phyloP scores from a whole-genome alignment of 2,329 filamentous ascomycete genomes.

The Cladosporium sp. region DNA sequence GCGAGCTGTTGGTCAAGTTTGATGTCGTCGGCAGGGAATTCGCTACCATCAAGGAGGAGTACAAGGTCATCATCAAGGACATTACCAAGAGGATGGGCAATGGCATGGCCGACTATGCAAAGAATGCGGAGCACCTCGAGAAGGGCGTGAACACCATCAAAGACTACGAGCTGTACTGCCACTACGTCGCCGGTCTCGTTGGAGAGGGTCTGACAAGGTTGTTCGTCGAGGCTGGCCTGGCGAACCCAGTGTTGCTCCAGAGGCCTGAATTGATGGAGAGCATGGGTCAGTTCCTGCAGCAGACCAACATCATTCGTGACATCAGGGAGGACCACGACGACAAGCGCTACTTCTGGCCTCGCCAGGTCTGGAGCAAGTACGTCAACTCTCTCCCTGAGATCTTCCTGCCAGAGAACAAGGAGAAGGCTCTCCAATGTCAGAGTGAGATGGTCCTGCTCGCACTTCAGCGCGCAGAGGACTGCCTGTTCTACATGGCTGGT shows the following conservation, averaged over 20 bases:
- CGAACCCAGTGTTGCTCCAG: slow-evolving; percentile 77
- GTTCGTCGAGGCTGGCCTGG: slow-evolving; percentile 81
- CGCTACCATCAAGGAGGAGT: slow-evolving; percentile 79
- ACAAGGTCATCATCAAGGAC: slow-evolving; percentile 83
- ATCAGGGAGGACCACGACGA: slow-evolving; percentile 86
- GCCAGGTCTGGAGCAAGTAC: slow-evolving; percentile 95
- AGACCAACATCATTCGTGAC: slow-evolving; percentile 98
- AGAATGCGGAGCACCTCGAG: slow-evolving; percentile 68
- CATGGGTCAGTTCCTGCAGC: slow-evolving; percentile 96
- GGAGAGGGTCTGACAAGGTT: slow-evolving; percentile 87
- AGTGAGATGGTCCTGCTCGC: slow-evolving; percentile 95
- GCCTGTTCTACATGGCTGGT: slow-evolving; percentile 95
- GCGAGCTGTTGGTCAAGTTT: slow-evolving; percentile 88
- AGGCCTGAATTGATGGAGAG: slow-evolving; percentile 80
- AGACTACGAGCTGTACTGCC: slow-evolving; percentile 95
- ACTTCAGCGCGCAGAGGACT: slow-evolving; percentile 81
- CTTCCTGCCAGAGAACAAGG: slow-evolving; percentile 73
- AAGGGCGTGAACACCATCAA: slow-evolving; percentile 77
- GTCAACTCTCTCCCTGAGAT: slow-evolving; percentile 86
- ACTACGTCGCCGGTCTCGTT: slow-evolving; percentile 97
- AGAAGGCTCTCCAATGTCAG: slow-evolving; percentile 75
- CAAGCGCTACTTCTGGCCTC: slow-evolving; percentile 87
- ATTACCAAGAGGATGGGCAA: slow-evolving; percentile 95
- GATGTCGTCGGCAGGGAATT: slow-evolving; percentile 81
- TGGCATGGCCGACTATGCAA: slow-evolving; percentile 94